Percentiles rank a stretch among this genome's conserved stretches.
Evolutionary conservation across 495 filamentous ascomycete genomes (phyloP).

Genomic region (Tuber indicum): DNA sequence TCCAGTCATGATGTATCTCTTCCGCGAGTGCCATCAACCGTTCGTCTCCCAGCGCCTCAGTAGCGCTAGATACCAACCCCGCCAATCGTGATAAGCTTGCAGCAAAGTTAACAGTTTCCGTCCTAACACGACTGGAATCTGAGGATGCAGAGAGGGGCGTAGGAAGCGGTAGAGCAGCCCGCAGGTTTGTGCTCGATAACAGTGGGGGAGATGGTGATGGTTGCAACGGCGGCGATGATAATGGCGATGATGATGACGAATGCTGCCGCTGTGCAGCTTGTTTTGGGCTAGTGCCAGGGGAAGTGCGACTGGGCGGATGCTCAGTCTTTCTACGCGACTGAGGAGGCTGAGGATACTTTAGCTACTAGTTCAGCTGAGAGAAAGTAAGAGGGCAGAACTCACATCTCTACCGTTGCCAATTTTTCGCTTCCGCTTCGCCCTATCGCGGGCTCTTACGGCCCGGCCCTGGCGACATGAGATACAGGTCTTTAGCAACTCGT

Average conservation of each 20-base stretch:
- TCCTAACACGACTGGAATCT: background rate
- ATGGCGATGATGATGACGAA: background rate
- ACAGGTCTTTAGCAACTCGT: background rate
- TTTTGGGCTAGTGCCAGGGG: background rate
- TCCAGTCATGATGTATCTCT: slow-evolving; percentile 33
- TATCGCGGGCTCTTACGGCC: background rate
- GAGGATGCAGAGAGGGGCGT: background rate
- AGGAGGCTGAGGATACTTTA: background rate
- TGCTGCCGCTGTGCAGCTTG: background rate
- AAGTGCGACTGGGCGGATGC: background rate
- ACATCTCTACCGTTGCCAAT: background rate
- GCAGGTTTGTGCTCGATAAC: background rate
- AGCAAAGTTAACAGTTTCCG: slow-evolving; percentile 10
- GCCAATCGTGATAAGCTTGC: slow-evolving; percentile 22
- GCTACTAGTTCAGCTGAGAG: background rate
- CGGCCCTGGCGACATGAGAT: background rate
- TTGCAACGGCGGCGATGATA: background rate
- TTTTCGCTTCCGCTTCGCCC: background rate
- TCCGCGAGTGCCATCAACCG: slow-evolving; percentile 26
- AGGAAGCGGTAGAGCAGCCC: background rate
- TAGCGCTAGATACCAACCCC: slow-evolving; percentile 17
- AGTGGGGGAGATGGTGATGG: background rate
- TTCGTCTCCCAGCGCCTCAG: slow-evolving; percentile 19
- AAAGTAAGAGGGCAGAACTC: background rate
- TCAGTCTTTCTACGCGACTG: background rate